Evolutionary conservation across 1,139 yeast species (phyloP).

Genomic region (Nakaseomyces nivariensis): DNA sequence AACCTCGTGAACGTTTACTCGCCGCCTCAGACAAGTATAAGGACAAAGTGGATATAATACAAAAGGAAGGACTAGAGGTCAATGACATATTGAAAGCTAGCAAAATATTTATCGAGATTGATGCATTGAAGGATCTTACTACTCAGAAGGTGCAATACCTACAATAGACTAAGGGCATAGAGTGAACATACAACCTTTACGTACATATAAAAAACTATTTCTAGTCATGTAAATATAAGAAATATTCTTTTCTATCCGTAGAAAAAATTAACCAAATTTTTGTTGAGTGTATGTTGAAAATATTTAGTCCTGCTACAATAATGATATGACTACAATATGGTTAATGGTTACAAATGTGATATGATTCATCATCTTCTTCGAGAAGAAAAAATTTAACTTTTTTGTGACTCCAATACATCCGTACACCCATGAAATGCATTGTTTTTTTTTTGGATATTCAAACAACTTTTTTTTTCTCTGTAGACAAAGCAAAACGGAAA

Average conservation of each 20-base stretch:
- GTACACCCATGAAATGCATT: background rate
- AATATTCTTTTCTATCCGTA: background rate
- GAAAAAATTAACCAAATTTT: no score
- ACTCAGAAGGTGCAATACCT: background rate
- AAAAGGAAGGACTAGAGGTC: constrained; percentile 74
- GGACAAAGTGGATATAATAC: constrained; percentile 53
- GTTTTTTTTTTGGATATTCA: background rate
- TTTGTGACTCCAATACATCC: background rate
- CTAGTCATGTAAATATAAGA: background rate
- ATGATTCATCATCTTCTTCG: no score
- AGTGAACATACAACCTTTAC: background rate
- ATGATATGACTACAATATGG: no score
- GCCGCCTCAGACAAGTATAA: constrained; percentile 34
- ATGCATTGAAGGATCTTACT: constrained; percentile 38
- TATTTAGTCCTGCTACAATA: no score
- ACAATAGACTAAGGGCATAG: background rate
- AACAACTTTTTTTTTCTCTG: background rate
- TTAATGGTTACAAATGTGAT: no score
- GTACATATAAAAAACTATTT: background rate
- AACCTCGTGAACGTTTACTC: constrained; percentile 27
- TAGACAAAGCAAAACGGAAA: background rate
- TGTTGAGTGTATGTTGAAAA: no score
- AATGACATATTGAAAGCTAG: constrained; percentile 78
- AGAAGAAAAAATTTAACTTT: background rate
- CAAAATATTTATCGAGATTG: constrained; percentile 62